Conservation (phyloP, 1,284 basidiomycete genomes). For the Xerocomus nothofagi region DNA sequence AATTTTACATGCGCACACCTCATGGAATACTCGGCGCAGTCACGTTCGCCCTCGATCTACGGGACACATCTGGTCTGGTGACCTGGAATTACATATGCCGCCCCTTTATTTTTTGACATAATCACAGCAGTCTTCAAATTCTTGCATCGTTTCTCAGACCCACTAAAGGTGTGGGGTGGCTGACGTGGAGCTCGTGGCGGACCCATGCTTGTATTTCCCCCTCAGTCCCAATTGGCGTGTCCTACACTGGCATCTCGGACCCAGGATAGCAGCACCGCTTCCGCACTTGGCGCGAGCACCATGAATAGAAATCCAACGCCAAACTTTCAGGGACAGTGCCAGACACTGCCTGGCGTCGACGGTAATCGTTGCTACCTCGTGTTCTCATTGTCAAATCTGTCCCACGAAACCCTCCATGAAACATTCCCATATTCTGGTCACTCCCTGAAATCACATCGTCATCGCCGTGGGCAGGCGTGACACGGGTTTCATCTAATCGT, state of each 20-base stretch:
- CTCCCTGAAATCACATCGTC: constrained; percentile 13
- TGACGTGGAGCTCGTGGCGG: constrained; percentile 1
- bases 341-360: constrained; percentile 6
- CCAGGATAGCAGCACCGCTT: constrained; percentile 10
- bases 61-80: background rate
- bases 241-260: constrained; percentile 18
- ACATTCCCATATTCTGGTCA: constrained; percentile 10
- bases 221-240: background rate
- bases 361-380: constrained; percentile 26
- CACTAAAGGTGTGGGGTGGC: background rate
- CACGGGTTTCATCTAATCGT: constrained; percentile 22
- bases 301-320: constrained; percentile 5
- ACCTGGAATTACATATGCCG: too few species aligned
- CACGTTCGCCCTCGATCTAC: constrained; percentile 1
- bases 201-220: background rate
- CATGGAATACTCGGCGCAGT: constrained; percentile 5
- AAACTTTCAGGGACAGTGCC: constrained; percentile 2
- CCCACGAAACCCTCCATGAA: constrained; percentile 20
- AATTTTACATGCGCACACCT: constrained; percentile 16
- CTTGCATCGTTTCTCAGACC: background rate
- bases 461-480: constrained; percentile 15
- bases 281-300: constrained; percentile 1
- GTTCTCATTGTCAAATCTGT: constrained; percentile 23
- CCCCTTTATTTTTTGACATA: background rate
- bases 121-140: background rate